Conservation (phyloP, 805 yeast genomes). For the Kodamaea leandrae region DNA sequence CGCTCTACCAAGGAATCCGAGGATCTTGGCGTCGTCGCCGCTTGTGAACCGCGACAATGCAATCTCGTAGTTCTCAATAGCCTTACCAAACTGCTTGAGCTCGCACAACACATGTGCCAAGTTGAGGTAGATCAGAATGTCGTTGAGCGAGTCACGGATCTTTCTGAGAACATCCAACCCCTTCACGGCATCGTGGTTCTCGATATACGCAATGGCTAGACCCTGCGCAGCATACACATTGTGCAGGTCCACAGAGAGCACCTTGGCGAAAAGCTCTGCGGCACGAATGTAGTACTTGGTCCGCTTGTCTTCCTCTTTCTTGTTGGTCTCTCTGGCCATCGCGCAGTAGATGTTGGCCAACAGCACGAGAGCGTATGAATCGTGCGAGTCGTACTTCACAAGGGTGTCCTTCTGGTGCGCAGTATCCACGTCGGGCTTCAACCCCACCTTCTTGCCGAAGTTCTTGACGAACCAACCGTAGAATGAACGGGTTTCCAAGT, state of each 20-base stretch:
- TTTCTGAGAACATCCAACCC: constrained; percentile 87
- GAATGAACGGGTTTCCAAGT: constrained; percentile 83
- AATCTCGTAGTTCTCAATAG: constrained; percentile 84
- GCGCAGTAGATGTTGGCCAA: constrained; percentile 83
- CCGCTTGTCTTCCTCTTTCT: constrained; percentile 49
- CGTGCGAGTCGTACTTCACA: constrained; percentile 80
- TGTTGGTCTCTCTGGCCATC: constrained; percentile 74
- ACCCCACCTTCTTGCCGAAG: constrained; percentile 50
- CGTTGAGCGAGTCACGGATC: constrained; percentile 84
- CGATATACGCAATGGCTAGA: constrained; percentile 88
- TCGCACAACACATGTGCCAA: constrained; percentile 86
- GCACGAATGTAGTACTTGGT: constrained; percentile 82
- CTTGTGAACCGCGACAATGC: constrained; percentile 67
- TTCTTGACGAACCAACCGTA: constrained; percentile 84
- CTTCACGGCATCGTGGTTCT: constrained; percentile 65
- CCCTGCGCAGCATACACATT: constrained; percentile 98
- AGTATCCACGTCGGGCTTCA: constrained; percentile 60
- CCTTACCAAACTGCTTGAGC: constrained; percentile 75
- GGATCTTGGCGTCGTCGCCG: constrained; percentile 60
- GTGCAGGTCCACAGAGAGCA: constrained; percentile 73
- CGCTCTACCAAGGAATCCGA: constrained; percentile 77
- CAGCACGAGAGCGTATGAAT: constrained; percentile 82
- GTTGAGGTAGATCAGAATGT: constrained; percentile 77
- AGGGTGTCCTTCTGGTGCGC: constrained; percentile 82
- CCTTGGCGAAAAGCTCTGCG: constrained; percentile 89